Evolutionary conservation across 345 rosid genomes (phyloP).

Genomic region (Ceriops zippeliana): DNA sequence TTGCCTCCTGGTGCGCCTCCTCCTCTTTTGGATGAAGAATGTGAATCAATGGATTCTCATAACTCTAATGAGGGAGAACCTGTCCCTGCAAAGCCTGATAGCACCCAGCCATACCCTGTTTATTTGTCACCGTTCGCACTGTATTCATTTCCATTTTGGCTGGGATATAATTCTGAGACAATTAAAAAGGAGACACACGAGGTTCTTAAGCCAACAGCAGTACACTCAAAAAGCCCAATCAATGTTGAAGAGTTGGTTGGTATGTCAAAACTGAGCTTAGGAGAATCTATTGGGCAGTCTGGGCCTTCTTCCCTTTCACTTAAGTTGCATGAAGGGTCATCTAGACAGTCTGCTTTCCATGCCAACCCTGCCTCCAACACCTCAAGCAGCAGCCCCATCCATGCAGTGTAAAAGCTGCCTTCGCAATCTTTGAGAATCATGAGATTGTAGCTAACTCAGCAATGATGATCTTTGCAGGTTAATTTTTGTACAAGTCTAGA

Average conservation of each 20-base stretch:
- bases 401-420: conserved; percentile 25
- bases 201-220: conserved; percentile 33
- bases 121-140: conserved; percentile 48
- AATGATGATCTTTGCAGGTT: conserved; percentile 21
- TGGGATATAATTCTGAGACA: conserved; percentile 36
- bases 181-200: conserved; percentile 26
- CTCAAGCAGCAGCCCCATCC: conserved; percentile 21
- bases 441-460: conserved; percentile 13
- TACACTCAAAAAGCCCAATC: conserved; percentile 31
- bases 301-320: conserved; percentile 30
- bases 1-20: conserved; percentile 31
- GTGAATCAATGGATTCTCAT: conserved; percentile 87
- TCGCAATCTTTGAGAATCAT: conserved; percentile 10
- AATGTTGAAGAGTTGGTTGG: conserved; percentile 31
- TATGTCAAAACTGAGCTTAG: conserved; percentile 33
- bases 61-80: conserved; percentile 70
- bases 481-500: conserved; percentile 32
- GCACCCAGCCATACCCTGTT: conserved; percentile 36
- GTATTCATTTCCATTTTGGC: conserved; percentile 22
- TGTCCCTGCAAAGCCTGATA: conserved; percentile 39
- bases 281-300: conserved; percentile 23
- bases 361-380: conserved; percentile 16
- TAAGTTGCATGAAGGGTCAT: conserved; percentile 23
- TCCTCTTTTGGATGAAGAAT: conserved; percentile 73
- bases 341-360: conserved; percentile 34